Conservation (phyloP, 148 eudicot species). For the Arbutus unedo region DNA sequence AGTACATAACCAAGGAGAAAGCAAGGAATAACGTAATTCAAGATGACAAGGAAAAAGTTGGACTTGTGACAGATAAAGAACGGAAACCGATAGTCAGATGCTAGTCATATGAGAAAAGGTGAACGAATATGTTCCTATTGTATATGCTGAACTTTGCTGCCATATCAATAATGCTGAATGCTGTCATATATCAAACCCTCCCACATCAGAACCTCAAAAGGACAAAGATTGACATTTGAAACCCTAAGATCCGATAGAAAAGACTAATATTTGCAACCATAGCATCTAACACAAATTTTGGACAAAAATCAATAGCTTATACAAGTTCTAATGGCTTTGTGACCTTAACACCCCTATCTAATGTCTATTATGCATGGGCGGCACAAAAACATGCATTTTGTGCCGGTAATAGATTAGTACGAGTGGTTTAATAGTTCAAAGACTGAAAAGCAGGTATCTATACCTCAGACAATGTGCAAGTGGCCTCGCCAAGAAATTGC, state of each 20-base stretch:
- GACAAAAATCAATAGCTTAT: not conserved
- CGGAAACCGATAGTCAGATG: not conserved
- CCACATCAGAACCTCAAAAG: not conserved
- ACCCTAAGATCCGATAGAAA: not conserved
- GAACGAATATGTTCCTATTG: not conserved
- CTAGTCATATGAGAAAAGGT: not conserved
- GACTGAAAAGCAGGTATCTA: not conserved
- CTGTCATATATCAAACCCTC: not conserved
- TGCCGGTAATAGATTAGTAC: not conserved
- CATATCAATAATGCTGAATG: not conserved
- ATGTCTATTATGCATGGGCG: not conserved
- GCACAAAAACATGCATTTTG: not conserved
- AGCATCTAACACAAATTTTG: not conserved
- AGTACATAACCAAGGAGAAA: not conserved
- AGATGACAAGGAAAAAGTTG: not conserved
- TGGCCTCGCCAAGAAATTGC: constrained; percentile 94
- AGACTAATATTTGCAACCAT: not conserved
- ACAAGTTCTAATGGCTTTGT: not conserved
- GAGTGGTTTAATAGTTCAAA: constrained; percentile 2
- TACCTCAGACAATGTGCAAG: constrained; percentile 89
- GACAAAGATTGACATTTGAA: constrained; percentile 3
- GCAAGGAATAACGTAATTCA: not conserved
- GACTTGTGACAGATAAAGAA: not conserved
- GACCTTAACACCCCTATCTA: not conserved
- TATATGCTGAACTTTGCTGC: not conserved